Percentiles rank a stretch among this genome's conserved stretches.
Evolutionary conservation across 1,284 basidiomycete genomes (phyloP).

Genomic region (Pyrrhoderma noxium): DNA sequence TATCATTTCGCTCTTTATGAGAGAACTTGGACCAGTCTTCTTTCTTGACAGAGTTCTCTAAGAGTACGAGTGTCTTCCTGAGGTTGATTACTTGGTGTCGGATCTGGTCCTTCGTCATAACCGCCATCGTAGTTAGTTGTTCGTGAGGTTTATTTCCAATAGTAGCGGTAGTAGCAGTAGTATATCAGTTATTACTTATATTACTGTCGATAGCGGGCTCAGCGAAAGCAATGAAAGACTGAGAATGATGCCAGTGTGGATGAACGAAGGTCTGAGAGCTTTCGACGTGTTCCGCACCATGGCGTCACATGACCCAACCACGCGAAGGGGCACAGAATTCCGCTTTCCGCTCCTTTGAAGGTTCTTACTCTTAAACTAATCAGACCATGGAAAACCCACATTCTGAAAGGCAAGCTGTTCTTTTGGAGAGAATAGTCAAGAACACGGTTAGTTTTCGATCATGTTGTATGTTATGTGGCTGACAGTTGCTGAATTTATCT

Average conservation of each 20-base stretch:
- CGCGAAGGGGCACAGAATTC: too few relatives aligned
- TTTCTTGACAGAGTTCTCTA: conserved; percentile 49
- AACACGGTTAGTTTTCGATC: conserved; percentile 70
- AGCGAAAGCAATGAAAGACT: not conserved
- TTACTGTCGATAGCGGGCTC: too few relatives aligned
- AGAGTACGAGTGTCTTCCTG: conserved; percentile 47
- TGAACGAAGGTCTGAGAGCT: too few relatives aligned
- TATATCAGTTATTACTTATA: too few relatives aligned
- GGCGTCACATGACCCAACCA: too few relatives aligned
- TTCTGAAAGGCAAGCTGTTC: conserved; percentile 82
- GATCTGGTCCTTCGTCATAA: conserved; percentile 31
- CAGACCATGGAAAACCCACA: conserved; percentile 18
- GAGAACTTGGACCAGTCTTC: conserved; percentile 37
- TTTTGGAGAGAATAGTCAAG: conserved; percentile 85
- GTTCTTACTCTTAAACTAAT: too few relatives aligned
- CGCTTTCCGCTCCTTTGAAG: too few relatives aligned
- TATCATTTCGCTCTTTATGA: conserved; percentile 7
- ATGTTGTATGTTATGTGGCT: conserved; percentile 10
- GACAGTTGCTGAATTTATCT: not conserved
- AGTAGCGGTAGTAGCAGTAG: too few relatives aligned
- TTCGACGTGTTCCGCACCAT: too few relatives aligned
- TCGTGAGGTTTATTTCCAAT: not conserved
- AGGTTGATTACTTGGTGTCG: conserved; percentile 66
- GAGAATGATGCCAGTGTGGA: not conserved
- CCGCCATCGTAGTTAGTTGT: conserved; percentile 1